phyloP scores from a whole-genome alignment of 148 eudicot genomes.

The Simmondsia chinensis region DNA sequence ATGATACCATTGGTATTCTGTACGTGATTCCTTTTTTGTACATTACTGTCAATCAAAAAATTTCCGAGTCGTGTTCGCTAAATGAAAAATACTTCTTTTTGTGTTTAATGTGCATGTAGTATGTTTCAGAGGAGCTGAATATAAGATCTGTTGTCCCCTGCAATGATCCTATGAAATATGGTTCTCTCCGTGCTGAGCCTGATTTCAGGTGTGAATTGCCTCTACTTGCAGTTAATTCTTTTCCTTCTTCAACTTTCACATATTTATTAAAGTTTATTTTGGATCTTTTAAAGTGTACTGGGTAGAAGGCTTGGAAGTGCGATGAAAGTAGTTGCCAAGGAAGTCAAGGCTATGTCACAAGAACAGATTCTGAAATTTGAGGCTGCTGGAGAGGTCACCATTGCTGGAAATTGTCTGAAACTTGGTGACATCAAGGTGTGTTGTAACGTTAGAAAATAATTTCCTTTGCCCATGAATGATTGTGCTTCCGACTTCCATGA shows the following conservation, averaged over 20 bases:
- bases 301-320: constrained; percentile 91
- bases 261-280: too few relatives aligned
- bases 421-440: constrained; percentile 69
- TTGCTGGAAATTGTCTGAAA: constrained; percentile 61
- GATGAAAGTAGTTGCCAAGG: constrained; percentile 85
- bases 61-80: too few relatives aligned
- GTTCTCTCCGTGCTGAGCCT: constrained; percentile 91
- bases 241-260: too few relatives aligned
- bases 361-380: constrained; percentile 78
- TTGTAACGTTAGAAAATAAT: background rate
- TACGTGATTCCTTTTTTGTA: too few relatives aligned
- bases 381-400: constrained; percentile 61
- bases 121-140: constrained; percentile 86
- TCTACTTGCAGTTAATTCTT: too few relatives aligned
- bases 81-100: background rate
- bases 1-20: too few relatives aligned
- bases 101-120: constrained; percentile 25
- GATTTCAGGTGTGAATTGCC: constrained; percentile 92
- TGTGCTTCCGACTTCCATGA: too few relatives aligned
- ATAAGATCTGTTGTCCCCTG: constrained; percentile 72
- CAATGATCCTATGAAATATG: constrained; percentile 67
- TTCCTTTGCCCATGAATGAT: too few relatives aligned
- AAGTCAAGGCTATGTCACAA: constrained; percentile 83
- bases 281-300: constrained; percentile 41
- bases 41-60: too few relatives aligned